These are phyloP conservation scores for Metarhizium album DNA, from an alignment of 2,329 filamentous ascomycete genomes.

Conservation along the genomic window DNA sequence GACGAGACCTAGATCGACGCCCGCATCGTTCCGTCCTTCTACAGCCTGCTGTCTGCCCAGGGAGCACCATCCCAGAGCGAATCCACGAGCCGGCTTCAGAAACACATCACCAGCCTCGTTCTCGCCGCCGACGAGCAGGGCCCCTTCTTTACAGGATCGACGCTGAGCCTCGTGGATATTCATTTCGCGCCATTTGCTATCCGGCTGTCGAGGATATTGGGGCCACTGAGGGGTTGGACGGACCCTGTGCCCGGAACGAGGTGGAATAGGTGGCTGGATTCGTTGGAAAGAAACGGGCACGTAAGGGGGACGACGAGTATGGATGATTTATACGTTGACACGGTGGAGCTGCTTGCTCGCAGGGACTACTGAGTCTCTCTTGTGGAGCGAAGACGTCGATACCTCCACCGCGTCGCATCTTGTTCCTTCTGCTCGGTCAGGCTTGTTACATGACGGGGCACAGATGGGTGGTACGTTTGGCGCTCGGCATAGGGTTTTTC, in stretches of 20 bases:
- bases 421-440: not conserved
- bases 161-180: slow-evolving; percentile 56
- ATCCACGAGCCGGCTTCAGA: slow-evolving; percentile 50
- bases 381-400: not conserved
- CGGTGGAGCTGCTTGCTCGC: slow-evolving; percentile 39
- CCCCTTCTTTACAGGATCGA: slow-evolving; percentile 54
- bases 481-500: slow-evolving; percentile 3
- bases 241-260: slow-evolving; percentile 51
- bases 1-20: slow-evolving; percentile 51
- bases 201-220: slow-evolving; percentile 54
- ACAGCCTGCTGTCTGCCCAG: slow-evolving; percentile 57
- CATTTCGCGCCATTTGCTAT: slow-evolving; percentile 68
- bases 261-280: slow-evolving; percentile 60
- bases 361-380: not conserved
- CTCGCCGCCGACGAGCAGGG: slow-evolving; percentile 43
- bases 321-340: slow-evolving; percentile 42
- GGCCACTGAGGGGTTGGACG: slow-evolving; percentile 55
- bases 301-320: slow-evolving; percentile 57
- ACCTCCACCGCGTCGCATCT: not conserved
- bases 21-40: slow-evolving; percentile 66
- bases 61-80: slow-evolving; percentile 47
- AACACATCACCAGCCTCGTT: slow-evolving; percentile 45
- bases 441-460: not conserved
- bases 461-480: not conserved
- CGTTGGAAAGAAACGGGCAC: slow-evolving; percentile 53